Conservation (phyloP, 2,329 filamentous ascomycete genomes). For the Beauveria caledonica region DNA sequence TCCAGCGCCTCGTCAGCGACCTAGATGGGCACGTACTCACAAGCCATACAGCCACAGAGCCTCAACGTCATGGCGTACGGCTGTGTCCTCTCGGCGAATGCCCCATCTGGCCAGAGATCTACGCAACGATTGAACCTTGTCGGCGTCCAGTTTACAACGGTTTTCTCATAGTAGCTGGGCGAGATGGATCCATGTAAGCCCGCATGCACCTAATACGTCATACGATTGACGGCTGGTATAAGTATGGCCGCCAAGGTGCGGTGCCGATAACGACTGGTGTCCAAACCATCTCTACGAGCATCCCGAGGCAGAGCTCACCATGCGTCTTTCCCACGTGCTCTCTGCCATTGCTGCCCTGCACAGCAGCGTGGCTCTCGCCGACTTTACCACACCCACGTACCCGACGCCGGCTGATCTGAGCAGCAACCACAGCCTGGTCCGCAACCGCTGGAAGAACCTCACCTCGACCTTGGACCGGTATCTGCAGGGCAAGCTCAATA, state of each 20-base stretch:
- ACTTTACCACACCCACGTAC: not conserved
- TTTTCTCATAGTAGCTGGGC: not conserved
- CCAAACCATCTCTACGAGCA: not conserved
- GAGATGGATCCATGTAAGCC: not conserved
- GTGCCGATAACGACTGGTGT: no score
- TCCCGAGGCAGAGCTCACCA: not conserved
- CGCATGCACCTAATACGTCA: not conserved
- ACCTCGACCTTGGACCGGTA: not conserved
- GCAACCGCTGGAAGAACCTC: not conserved
- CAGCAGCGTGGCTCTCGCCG: not conserved
- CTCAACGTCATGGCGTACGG: not conserved
- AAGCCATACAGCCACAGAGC: not conserved
- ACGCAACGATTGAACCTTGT: not conserved
- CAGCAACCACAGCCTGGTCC: not conserved
- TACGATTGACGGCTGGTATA: not conserved
- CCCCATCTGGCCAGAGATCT: not conserved
- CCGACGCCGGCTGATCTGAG: constrained; percentile 3
- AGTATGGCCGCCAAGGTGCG: not conserved
- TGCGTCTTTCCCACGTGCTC: not conserved
- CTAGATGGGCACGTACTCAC: not conserved
- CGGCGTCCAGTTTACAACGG: not conserved
- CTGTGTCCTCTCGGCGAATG: not conserved
- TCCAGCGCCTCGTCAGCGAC: not conserved
- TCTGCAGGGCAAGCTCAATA: constrained; percentile 2
- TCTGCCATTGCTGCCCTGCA: not conserved